These are phyloP conservation scores for Schizopora paradoxa DNA, from an alignment of 1,284 basidiomycete species.

Conservation along the genomic window DNA sequence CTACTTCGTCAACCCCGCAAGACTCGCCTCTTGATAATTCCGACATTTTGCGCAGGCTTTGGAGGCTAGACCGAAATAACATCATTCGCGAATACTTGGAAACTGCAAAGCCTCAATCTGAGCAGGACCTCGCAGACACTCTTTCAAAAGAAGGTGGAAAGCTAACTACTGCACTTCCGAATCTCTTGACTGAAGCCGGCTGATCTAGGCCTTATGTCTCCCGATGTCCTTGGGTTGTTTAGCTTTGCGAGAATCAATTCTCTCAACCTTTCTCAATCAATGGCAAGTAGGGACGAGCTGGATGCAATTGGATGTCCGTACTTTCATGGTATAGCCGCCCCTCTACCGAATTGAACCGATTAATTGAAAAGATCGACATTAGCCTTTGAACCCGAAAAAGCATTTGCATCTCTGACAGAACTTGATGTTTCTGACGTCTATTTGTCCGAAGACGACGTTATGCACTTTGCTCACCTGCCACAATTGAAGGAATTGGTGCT, in stretches of 20 bases:
- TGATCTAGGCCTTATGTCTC: conserved; percentile 36
- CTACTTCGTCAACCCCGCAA: conserved; percentile 5
- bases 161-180: background rate
- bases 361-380: background rate
- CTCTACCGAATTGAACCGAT: conserved; percentile 10
- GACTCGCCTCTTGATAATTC: conserved; percentile 3
- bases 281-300: conserved; percentile 43
- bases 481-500: conserved; percentile 44
- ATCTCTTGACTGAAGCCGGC: background rate
- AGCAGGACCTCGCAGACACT: conserved; percentile 15
- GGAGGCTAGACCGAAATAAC: no score
- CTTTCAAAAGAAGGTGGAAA: conserved; percentile 11
- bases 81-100: no score
- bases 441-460: conserved; percentile 44
- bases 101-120: no score
- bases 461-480: conserved; percentile 48
- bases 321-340: conserved; percentile 35
- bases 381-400: conserved; percentile 40
- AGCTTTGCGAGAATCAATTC: conserved; percentile 34
- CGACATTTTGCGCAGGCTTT: no score
- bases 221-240: conserved; percentile 34
- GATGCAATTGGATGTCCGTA: conserved; percentile 39
- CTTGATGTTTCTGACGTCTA: conserved; percentile 42
- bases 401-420: conserved; percentile 46
- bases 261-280: conserved; percentile 39